A percentile compares a stretch with the other conserved stretches of the same genome.
phyloP scores from a whole-genome alignment of 1,139 yeast genomes.

The Yamadazyma atlantica region DNA sequence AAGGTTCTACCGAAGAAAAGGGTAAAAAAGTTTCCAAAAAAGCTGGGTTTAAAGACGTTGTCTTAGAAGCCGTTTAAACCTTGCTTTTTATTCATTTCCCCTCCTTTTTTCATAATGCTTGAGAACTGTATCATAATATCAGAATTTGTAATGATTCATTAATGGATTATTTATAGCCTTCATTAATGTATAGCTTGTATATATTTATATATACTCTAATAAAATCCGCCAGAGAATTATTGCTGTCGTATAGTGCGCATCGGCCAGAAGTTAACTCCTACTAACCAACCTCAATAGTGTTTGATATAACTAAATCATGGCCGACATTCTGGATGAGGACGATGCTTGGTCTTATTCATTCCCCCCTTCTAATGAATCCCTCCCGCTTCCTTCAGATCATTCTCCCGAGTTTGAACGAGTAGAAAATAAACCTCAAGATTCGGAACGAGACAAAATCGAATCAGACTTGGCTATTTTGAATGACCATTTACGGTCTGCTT shows the following conservation, averaged over 20 bases:
- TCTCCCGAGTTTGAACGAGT: slow-evolving; percentile 2
- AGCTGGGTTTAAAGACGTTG: slow-evolving; percentile 48
- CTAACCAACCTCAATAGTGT: too few relatives aligned
- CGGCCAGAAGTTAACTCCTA: neutral
- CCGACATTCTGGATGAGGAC: slow-evolving; percentile 26
- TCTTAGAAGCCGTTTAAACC: slow-evolving; percentile 45
- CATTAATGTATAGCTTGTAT: slow-evolving; percentile 4
- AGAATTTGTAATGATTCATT: slow-evolving; percentile 5
- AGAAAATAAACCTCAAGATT: neutral
- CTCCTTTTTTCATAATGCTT: neutral
- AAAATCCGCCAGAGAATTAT: neutral
- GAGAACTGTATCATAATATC: slow-evolving; percentile 1
- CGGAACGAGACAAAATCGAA: neutral
- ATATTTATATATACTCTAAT: slow-evolving; percentile 3
- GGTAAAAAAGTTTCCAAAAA: slow-evolving; percentile 48
- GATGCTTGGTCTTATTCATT: slow-evolving; percentile 49
- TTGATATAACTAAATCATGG: too few relatives aligned
- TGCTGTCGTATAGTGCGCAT: neutral
- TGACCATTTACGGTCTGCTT: slow-evolving; percentile 8
- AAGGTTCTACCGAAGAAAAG: slow-evolving; percentile 50
- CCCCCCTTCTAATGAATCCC: slow-evolving; percentile 40
- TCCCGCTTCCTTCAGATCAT: slow-evolving; percentile 8
- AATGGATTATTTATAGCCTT: too few relatives aligned
- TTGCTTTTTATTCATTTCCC: too few relatives aligned
- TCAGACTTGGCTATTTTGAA: slow-evolving; percentile 10